These are phyloP conservation scores for Aspergillus carlsbadensis DNA, from an alignment of 495 filamentous ascomycete species.

Conservation along the genomic window DNA sequence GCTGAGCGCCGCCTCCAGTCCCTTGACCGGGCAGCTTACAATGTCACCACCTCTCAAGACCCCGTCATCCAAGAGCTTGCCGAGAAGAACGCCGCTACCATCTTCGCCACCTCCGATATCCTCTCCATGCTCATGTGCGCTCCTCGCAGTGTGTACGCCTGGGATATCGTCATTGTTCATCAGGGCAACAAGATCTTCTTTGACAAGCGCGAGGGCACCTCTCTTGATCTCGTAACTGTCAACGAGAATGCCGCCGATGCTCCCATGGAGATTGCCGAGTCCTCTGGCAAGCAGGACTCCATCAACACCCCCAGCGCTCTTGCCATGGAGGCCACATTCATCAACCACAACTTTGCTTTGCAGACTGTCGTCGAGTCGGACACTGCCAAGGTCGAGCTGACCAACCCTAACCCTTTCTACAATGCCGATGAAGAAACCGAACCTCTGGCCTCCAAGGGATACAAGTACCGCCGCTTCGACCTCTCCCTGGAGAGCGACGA, in stretches of 20 bases:
- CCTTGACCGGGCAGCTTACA: slow-evolving; percentile 92
- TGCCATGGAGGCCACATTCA: slow-evolving; percentile 95
- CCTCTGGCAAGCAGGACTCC: slow-evolving; percentile 75
- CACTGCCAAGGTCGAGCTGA: slow-evolving; percentile 72
- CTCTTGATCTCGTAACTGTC: slow-evolving; percentile 94
- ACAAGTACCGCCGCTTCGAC: slow-evolving; percentile 97
- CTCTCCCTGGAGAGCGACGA: slow-evolving; percentile 87
- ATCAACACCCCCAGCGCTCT: slow-evolving; percentile 91
- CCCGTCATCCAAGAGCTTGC: slow-evolving; percentile 95
- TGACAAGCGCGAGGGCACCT: slow-evolving; percentile 92
- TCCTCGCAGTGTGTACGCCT: slow-evolving; percentile 90
- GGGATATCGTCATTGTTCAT: slow-evolving; percentile 90
- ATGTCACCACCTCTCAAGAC: slow-evolving; percentile 93
- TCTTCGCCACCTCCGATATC: slow-evolving; percentile 95
- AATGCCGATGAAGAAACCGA: slow-evolving; percentile 89
- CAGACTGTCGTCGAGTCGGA: slow-evolving; percentile 86
- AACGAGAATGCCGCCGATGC: slow-evolving; percentile 99
- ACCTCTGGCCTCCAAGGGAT: slow-evolving; percentile 89
- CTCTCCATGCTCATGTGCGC: slow-evolving; percentile 99
- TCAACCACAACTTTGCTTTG: slow-evolving; percentile 98
- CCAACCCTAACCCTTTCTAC: slow-evolving; percentile 95
- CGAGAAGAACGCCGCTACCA: slow-evolving; percentile 93
- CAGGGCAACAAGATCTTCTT: slow-evolving; percentile 96
- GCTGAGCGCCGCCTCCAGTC: slow-evolving; percentile 81
- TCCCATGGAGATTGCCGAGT: slow-evolving; percentile 83